Evolutionary conservation across 306 rosid species (phyloP), one percentile per base, ranked within the genome.

Genomic region (Ceratonia siliqua): DNA sequence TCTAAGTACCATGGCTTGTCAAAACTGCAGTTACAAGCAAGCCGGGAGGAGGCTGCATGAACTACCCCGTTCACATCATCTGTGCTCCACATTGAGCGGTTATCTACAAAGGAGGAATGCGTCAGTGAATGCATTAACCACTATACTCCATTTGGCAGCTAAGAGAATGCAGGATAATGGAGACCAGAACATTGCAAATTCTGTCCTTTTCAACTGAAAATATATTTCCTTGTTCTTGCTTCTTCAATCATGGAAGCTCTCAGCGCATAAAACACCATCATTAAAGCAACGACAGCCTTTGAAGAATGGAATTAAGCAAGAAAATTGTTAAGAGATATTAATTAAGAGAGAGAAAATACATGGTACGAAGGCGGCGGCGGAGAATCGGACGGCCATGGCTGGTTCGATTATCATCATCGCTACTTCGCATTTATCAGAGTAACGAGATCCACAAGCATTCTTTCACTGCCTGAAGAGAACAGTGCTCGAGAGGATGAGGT

Each of bases 31-130:
- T 86, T 63, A 54, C 79, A 86, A 6, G 89, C 76, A 18, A 90
- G 81, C 25, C 87, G 57, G 86, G 87, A 83, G 56, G 93, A 87
- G 62, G 89, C 79, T 27, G 66, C 81, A 30, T 79, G 81, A n/a
- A 82, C 70, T 21, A 36, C 73, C 64, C 83, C 88, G 24, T 68
- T 78, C 22, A 78, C 70, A 28, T 92, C 97, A 62, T 90, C 99
- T 30, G 81, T 55, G 72, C 77, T 86, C 96, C 95, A 89, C 90
- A 80, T 76, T 66, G 96, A 89, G 80, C 98, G 96, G 72, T 67
- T 82, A 81, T 84, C 96, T 90, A 82, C 41, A 53, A 68, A 25
- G 13, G 25, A 48, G 4, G 50, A 5, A 25, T 5, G 8, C 25
- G 5, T 38, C 15, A 67, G 35, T 38, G 5, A 62, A 17, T 6